Evolutionary conservation across 1,284 basidiomycete genomes (phyloP).

Genomic region (Irpex sp.): DNA sequence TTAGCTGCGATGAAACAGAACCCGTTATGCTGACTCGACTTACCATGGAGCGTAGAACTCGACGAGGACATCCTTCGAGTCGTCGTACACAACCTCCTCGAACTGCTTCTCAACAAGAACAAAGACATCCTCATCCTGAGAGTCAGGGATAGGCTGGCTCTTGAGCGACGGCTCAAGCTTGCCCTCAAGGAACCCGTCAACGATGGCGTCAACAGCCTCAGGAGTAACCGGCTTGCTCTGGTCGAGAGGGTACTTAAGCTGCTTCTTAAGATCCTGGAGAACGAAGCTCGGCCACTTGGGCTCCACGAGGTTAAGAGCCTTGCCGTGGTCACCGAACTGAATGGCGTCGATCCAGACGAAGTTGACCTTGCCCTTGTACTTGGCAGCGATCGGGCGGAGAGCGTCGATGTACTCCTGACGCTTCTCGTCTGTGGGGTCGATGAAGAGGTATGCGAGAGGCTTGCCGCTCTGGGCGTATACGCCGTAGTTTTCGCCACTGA

Average conservation of each 20-base stretch:
- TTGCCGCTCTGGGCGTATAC: conserved; percentile 80
- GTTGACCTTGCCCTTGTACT: conserved; percentile 87
- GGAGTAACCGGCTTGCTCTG: conserved; percentile 60
- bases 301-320: conserved; percentile 85
- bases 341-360: conserved; percentile 98
- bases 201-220: conserved; percentile 56
- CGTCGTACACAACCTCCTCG: conserved; percentile 82
- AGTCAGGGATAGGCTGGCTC: conserved; percentile 83
- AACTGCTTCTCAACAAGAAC: conserved; percentile 89
- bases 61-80: conserved; percentile 92
- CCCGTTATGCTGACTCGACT: conserved; percentile 30
- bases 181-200: conserved; percentile 68
- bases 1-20: neutral
- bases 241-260: conserved; percentile 89
- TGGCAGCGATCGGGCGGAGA: conserved; percentile 75
- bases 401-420: conserved; percentile 67
- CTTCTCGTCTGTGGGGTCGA: conserved; percentile 75
- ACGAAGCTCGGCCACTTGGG: conserved; percentile 93
- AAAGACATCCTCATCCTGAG: conserved; percentile 83
- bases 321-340: conserved; percentile 95
- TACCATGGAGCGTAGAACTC: conserved; percentile 96
- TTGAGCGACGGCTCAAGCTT: conserved; percentile 85
- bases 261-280: conserved; percentile 80
- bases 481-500: conserved; percentile 92
- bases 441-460: conserved; percentile 94